Evolutionary conservation across 176 grass and related monocot genomes (phyloP), one percentile per base, ranked within the genome.

Genomic region (Elaeis guineensis): DNA sequence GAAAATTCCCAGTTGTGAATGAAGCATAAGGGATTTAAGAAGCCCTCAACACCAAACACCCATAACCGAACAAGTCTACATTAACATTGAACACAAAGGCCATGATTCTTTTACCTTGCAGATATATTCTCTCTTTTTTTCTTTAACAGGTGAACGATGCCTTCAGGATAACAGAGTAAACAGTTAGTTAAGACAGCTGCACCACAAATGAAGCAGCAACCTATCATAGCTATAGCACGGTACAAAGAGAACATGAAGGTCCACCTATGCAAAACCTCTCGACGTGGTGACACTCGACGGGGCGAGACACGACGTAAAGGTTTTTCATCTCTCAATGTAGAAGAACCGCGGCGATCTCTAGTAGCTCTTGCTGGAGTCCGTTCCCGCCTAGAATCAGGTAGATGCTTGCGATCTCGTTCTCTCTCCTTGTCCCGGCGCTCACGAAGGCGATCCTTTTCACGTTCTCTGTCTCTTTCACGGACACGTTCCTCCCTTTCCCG

Each of bases 91-190:
- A 24, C n/a, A 44, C n/a, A 15, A 30, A 75, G 57, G 51, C 55
- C 71, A 66, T 67, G 58, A 72, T 72, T 75, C 21, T 50, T 89
- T 98, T 98, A 98, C 94, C 94, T 98, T 98, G 88, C 94, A 98
- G 63, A 86, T 61, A 88, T 98, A 98, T 72, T 98, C 94, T 88
- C 94, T 83, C 88, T 98, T 98, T 83, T 89, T 98, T 83, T 98
- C 94, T 89, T 85, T 89, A 80, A 89, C 79, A 75, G 94, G 94
- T 65, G 94, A 98, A 89, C 79, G 87, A 78, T 90, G 94, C 87
- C 93, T 92, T 97, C 92, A 97, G 78, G 82, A 89, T 75, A 87
- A 91, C 69, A 91, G 81, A 87, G 59, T 19, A 84, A 86, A 80
- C 58, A 39, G 64, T 96, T 90, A 97, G 83, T 91, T 91, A 71